These are phyloP conservation scores for Eucalyptus pumila DNA, from an alignment of 345 rosid species.

Conservation along the genomic window DNA sequence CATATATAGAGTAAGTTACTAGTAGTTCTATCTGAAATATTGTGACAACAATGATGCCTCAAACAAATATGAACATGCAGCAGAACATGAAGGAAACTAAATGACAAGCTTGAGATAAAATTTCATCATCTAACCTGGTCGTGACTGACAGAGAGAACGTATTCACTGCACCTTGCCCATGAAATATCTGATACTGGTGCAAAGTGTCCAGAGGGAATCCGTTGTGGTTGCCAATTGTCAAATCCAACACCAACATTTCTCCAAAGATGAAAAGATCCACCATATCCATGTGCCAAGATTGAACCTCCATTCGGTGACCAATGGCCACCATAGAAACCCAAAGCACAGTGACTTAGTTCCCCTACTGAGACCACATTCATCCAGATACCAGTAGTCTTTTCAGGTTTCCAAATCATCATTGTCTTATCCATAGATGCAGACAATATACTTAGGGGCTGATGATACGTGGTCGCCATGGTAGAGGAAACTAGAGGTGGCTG, in stretches of 20 bases:
- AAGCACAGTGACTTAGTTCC: constrained; percentile 89
- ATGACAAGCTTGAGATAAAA: neutral
- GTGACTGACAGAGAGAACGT: constrained; percentile 77
- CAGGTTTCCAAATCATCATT: constrained; percentile 99
- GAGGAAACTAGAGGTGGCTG: constrained; percentile 43
- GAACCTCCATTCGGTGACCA: constrained; percentile 68
- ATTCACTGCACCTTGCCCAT: constrained; percentile 71
- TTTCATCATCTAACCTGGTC: constrained; percentile 58
- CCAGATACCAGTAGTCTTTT: constrained; percentile 82
- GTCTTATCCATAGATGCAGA: constrained; percentile 98
- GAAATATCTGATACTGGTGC: constrained; percentile 70
- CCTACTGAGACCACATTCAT: constrained; percentile 96
- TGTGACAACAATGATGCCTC: neutral
- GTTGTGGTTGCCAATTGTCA: constrained; percentile 87
- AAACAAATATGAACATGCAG: neutral
- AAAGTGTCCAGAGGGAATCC: constrained; percentile 87
- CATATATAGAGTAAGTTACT: neutral
- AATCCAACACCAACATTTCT: constrained; percentile 45
- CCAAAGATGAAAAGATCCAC: constrained; percentile 90
- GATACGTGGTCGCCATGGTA: constrained; percentile 8
- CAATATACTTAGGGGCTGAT: constrained; percentile 68
- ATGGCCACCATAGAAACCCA: constrained; percentile 97
- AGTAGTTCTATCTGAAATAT: neutral
- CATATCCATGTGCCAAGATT: constrained; percentile 88
- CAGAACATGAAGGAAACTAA: neutral